phyloP scores from a whole-genome alignment of 352 stramenopile genomes.

The Pythium aquatile region DNA sequence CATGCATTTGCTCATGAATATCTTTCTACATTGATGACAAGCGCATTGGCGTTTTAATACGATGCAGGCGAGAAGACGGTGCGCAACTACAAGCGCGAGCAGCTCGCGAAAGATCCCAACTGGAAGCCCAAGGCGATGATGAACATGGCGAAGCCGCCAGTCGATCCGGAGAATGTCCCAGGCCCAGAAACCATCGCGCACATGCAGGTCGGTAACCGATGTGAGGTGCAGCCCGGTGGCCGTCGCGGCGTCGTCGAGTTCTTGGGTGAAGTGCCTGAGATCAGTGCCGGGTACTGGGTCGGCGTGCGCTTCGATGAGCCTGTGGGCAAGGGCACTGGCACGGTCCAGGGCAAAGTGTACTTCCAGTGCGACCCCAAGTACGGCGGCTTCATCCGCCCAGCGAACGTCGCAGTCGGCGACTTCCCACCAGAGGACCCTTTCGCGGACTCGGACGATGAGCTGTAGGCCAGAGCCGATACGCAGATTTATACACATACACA shows the following conservation, averaged over 20 bases:
- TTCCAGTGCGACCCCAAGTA: conserved; percentile 92
- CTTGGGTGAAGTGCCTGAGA: conserved; percentile 90
- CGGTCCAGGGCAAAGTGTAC: conserved; percentile 89
- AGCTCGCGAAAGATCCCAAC: conserved; percentile 94
- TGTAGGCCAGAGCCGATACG: conserved; percentile 28
- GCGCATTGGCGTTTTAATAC: neutral
- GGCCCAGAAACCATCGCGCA: conserved; percentile 69
- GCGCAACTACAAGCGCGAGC: conserved; percentile 94
- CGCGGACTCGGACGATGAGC: conserved; percentile 71
- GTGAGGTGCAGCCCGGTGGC: conserved; percentile 95
- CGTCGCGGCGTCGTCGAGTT: conserved; percentile 92
- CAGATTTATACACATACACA: neutral
- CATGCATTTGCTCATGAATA: neutral
- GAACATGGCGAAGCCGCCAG: conserved; percentile 34
- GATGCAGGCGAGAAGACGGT: conserved; percentile 93
- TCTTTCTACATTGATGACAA: neutral
- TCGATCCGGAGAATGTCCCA: conserved; percentile 41
- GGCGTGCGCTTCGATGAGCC: conserved; percentile 98
- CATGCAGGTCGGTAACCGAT: conserved; percentile 93
- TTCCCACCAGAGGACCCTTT: conserved; percentile 89
- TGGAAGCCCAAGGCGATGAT: conserved; percentile 91
- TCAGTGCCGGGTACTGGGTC: conserved; percentile 91
- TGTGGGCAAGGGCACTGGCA: conserved; percentile 91
- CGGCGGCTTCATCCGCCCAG: conserved; percentile 93
- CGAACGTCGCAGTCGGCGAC: conserved; percentile 93